Evolutionary conservation across 768 basidiomycete species (phyloP), one percentile per base, ranked within the genome.

Genomic region (Trametes meyenii): DNA sequence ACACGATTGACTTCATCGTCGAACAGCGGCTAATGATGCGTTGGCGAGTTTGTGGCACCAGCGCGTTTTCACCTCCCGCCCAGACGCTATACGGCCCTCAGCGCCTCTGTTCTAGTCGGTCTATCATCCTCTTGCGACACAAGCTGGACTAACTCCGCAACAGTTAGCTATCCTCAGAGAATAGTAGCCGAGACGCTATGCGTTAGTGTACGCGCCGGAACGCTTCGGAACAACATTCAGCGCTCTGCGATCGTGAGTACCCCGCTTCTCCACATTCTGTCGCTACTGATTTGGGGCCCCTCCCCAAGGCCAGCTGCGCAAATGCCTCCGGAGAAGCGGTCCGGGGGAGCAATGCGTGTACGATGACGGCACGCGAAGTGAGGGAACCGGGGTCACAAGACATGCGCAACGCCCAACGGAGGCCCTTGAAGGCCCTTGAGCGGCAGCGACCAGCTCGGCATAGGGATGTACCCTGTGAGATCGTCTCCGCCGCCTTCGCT

Each of bases 371-470:
- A 57, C 26, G 26, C 49, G 33, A 51, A 56, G 54, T 23, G 49
- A 36, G 8, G 54, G 55, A 33, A 40, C 19, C 55, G 26, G 56
- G 61, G 29, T 62, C 61, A 62, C 56, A 52, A 46, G 61, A 52
- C 42, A 2, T 29, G 54, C 56, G 43, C 56, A n/a, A 52, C 55
- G 38, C 50, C 39, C 33, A 51, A 42, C 35, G 5, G 45, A 36
- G 44, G 43, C 50, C 56, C 40, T n/a, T 39, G 45, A 57, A 36
- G 44, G 35, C 50, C 56, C 40, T n/a, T 39, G 38, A 57, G 39
- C 44, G 55, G 55, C 39, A 43, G 50, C 61, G 61, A 62, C 61
- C 55, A 58, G 61, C 61, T 58, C 61, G 61, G 55, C 42, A 53
- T 39, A 62, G 55, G 19, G 29, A 46, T 62, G n/a, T 58, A 38